Evolutionary conservation across 768 basidiomycete species (phyloP), one percentile per base, ranked within the genome.

Genomic region (Suillus occidentalis): DNA sequence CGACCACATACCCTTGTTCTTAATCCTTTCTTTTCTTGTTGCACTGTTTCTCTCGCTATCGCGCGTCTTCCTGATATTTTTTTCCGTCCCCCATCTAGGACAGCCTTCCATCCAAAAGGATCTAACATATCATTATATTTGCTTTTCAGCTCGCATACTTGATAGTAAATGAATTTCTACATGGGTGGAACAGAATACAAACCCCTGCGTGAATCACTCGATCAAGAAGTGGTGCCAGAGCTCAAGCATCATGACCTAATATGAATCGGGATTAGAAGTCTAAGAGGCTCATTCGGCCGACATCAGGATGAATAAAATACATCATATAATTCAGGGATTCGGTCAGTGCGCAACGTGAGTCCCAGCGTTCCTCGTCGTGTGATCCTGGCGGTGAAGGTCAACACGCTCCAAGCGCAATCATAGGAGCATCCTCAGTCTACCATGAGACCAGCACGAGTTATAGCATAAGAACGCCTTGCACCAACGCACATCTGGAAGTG

Each of bases 61-160:
- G 62, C 31, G 16, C 37, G 56, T 63, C 62, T 61, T n/a, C 36
- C 59, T 47, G 61, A 43, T 64, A 22, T 40, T 45, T 31, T 63
- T 64, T 43, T 31, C 59, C n/a, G 12, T 59, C 58, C 40, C 42
- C 39, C 42, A 28, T 20, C 40, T 25, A 10, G 58, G 40, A 59
- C 39, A 28, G 20, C 25, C 39, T 42, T 59, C 58, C 62, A 55
- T 63, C 62, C 43, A 64, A 63, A 14, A 62, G 43, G 63, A 64
- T 45, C 60, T 64, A 64, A 42, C 61, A 62, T 64, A 64, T 45
- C 60, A 47, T 49, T 10, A 59, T 59, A 59, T 47, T 60, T 22
- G 59, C 63, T 64, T 16, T 59, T 28, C 58, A 59, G 18, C 18
- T 59, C 25, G 58, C 58, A 59, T 59, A 28, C 25, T 59, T 64